Base-by-base conservation (phyloP, 2,329 filamentous ascomycete species). In the Diaporthe sp. region DNA sequence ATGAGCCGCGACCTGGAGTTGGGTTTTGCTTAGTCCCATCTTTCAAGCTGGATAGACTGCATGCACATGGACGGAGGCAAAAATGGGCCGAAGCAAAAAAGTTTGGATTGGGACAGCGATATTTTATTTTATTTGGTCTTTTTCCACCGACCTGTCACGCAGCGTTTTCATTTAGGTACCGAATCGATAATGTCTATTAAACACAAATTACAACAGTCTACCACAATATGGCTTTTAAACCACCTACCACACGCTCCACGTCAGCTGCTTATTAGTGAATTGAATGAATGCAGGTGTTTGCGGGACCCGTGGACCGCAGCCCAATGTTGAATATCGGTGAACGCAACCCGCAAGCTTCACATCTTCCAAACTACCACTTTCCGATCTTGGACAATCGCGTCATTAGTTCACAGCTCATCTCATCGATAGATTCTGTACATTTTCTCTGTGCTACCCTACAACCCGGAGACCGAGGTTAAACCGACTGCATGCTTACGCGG, bases 171-270 rank as follows among this genome's bases (percentile, higher is more conserved):
- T 68, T 28, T 68, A 28, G n/a, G n/a, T 45, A 54, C 13, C 33
- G n/a, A 67, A 67, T 52, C 40, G 47, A 40, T 68, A 68, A 68
- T 68, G 64, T 68, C 33, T 68, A 68, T 40, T 54, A 9, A 52
- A 22, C 42, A 67, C 28, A 33, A 47, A 25, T 35, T 28, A 50
- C 5, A 7, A 47, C 13, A 47, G 30, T n/a, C 40, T 25, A n/a
- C 19, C 42, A 50, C 12, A 45, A 64, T 30, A 45, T 45, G 28
- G 40, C 17, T 30, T 8, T 30, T 30, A 12, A 10, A 38, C 19
- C 13, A n/a, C 38, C 4, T 15, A 58, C 30, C 17, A 38, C 33
- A 25, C 17, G 33, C 38, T 22, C 25, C 33, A 22, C 15, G 7
- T 28, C n/a, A 6, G 28, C 35, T 22, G 58, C 47, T 10, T 42